These are phyloP conservation scores for Sugiyamaella smithiae DNA, from an alignment of 805 yeast genomes.

Conservation along the genomic window DNA sequence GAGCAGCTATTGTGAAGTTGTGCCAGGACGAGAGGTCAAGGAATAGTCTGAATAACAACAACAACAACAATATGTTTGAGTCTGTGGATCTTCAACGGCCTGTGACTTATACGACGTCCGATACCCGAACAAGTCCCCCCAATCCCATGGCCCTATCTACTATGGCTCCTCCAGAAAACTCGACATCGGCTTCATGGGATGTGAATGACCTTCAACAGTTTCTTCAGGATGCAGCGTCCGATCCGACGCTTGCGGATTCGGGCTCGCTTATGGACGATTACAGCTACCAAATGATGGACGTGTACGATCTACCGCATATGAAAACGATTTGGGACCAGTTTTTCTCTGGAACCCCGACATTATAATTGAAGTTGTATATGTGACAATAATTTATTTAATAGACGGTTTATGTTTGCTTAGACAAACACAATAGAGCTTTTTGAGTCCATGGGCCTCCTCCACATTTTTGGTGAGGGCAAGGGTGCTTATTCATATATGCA, in stretches of 20 bases:
- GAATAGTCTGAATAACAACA: background rate
- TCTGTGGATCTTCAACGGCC: background rate
- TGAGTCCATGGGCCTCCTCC: no score
- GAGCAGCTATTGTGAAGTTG: constrained; percentile 66
- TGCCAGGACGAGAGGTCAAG: constrained; percentile 8
- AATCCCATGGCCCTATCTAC: constrained; percentile 2
- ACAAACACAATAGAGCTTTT: no score
- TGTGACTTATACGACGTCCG: background rate
- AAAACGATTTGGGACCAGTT: background rate
- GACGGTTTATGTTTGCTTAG: background rate
- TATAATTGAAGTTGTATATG: background rate
- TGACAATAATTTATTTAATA: background rate
- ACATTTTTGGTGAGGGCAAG: no score
- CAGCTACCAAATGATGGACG: background rate
- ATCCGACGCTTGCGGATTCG: background rate
- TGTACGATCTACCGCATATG: background rate
- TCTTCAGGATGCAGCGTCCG: constrained; percentile 26
- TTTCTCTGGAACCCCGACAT: background rate
- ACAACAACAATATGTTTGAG: background rate
- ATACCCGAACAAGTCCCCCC: background rate
- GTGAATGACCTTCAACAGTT: constrained; percentile 25
- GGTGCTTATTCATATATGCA: background rate
- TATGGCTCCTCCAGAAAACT: background rate
- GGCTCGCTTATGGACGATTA: background rate
- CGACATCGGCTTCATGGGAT: background rate